A percentile compares a stretch with the other conserved stretches of the same genome.
Evolutionary conservation across 805 yeast species (phyloP).

Genomic region (Isabelozyma heimii): DNA sequence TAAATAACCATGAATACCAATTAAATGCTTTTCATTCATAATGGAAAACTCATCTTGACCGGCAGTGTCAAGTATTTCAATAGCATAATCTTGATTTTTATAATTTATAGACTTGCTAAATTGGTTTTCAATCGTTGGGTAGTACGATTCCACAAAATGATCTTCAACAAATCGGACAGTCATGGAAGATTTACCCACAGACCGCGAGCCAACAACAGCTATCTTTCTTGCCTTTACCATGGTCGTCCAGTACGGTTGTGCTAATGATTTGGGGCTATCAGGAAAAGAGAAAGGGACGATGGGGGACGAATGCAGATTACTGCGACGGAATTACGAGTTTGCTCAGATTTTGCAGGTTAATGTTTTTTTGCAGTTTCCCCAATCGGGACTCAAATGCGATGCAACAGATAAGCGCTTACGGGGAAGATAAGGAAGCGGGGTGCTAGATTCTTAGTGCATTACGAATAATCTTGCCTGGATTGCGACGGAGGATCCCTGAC

Average conservation of each 20-base stretch:
- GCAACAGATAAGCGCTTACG: neutral
- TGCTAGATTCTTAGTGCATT: too few relatives aligned
- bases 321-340: too few relatives aligned
- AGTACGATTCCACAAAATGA: conserved; percentile 83
- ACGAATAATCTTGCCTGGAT: too few relatives aligned
- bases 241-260: neutral
- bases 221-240: conserved; percentile 64
- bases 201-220: conserved; percentile 83
- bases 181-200: conserved; percentile 85
- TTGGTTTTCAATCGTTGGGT: conserved; percentile 89
- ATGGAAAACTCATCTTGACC: conserved; percentile 90
- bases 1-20: conserved; percentile 81
- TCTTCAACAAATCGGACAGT: conserved; percentile 84
- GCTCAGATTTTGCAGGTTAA: neutral
- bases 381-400: neutral
- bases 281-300: neutral
- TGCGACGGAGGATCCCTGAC: too few relatives aligned
- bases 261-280: neutral
- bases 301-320: neutral
- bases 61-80: conserved; percentile 88
- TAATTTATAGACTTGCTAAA: conserved; percentile 67
- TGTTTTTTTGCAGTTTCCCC: neutral
- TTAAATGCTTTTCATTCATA: conserved; percentile 72
- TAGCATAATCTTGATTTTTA: conserved; percentile 71
- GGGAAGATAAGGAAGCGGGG: too few relatives aligned